Evolutionary conservation across 73 alveolate species (phyloP).

Genomic region (Blepharisma stoltei): DNA sequence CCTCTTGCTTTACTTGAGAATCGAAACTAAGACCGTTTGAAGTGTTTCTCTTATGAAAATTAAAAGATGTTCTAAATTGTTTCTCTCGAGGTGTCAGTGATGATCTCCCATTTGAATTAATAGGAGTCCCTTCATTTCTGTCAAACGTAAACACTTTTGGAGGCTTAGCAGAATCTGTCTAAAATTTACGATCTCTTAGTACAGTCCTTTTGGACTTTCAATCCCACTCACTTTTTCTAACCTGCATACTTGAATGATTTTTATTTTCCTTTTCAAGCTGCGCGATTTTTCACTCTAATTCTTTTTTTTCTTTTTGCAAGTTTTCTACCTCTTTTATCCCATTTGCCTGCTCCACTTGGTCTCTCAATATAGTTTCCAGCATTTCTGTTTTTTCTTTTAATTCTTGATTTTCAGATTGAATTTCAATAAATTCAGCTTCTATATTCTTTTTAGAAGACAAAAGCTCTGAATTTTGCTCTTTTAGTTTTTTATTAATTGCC

Average conservation of each 20-base stretch:
- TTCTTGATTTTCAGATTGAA: neutral
- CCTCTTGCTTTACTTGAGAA: no score
- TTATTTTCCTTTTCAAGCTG: constrained; percentile 22
- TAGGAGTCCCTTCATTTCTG: neutral
- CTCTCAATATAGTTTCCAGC: neutral
- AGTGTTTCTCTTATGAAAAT: no score
- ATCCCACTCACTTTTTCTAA: constrained; percentile 15
- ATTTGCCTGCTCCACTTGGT: neutral
- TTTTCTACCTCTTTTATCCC: neutral
- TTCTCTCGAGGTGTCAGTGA: no score
- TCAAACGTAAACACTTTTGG: neutral
- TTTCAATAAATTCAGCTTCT: neutral
- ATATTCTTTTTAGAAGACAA: neutral
- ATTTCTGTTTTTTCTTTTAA: constrained; percentile 15
- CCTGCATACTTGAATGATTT: neutral
- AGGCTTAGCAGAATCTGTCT: constrained; percentile 16
- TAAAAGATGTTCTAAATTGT: no score
- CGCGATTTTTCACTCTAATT: neutral
- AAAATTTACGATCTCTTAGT: neutral
- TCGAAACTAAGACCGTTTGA: no score
- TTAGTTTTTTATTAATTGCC: constrained; percentile 37
- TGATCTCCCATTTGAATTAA: no score
- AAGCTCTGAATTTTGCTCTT: neutral
- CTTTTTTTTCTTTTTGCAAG: constrained; percentile 3
- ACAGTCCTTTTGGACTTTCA: constrained; percentile 23